phyloP scores from a whole-genome alignment of 495 filamentous ascomycete genomes.

The Ramalina intermedia region DNA sequence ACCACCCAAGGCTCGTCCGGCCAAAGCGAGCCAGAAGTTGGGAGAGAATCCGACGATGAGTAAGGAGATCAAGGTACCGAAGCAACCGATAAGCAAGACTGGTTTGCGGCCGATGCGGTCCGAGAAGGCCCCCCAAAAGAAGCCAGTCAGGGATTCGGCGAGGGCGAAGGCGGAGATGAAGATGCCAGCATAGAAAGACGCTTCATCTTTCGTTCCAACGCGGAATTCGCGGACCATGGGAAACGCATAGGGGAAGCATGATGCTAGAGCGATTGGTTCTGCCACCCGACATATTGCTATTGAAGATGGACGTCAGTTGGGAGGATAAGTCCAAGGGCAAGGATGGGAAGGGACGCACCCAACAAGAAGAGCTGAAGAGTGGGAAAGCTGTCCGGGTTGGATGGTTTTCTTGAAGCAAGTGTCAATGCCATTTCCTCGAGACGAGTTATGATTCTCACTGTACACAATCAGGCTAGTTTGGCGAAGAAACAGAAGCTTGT shows the following conservation, averaged over 20 bases:
- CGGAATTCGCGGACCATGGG: slow-evolving; percentile 62
- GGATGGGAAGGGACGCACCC: slow-evolving; percentile 34
- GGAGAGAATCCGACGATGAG: slow-evolving; percentile 69
- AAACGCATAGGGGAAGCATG: slow-evolving; percentile 82
- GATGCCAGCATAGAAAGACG: slow-evolving; percentile 72
- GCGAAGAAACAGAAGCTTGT: background rate
- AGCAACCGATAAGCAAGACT: slow-evolving; percentile 61
- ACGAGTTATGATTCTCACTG: slow-evolving; percentile 35
- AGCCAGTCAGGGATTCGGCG: slow-evolving; percentile 64
- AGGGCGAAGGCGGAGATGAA: slow-evolving; percentile 75
- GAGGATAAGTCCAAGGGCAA: background rate
- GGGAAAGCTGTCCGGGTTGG: slow-evolving; percentile 43
- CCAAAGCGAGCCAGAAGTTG: slow-evolving; percentile 64
- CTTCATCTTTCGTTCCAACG: slow-evolving; percentile 50
- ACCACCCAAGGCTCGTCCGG: slow-evolving; percentile 63
- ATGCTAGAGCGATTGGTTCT: slow-evolving; percentile 78
- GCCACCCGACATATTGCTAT: slow-evolving; percentile 62
- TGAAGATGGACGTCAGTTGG: background rate
- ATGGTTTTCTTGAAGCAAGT: slow-evolving; percentile 28
- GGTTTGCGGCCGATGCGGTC: slow-evolving; percentile 77
- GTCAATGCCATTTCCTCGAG: slow-evolving; percentile 39
- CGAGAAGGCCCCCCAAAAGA: slow-evolving; percentile 74
- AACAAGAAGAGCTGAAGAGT: slow-evolving; percentile 63
- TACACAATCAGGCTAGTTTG: slow-evolving; percentile 15
- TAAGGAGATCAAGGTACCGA: slow-evolving; percentile 66